These are phyloP conservation scores for Hura crepitans DNA, from an alignment of 441 rosid species.

Conservation along the genomic window DNA sequence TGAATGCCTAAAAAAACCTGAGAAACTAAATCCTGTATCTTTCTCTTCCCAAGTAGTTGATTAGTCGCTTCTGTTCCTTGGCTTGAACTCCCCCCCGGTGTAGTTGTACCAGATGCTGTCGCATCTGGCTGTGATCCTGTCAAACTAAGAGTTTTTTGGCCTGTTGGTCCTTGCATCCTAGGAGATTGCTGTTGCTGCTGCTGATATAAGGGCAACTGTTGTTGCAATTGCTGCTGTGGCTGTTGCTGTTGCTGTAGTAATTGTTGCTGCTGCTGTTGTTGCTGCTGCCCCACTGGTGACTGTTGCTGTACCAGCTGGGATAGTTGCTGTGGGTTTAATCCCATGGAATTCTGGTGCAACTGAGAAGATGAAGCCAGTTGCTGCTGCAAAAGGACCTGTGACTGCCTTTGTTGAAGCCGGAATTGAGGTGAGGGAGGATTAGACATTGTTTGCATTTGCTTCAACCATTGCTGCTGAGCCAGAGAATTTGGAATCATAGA, in stretches of 20 bases:
- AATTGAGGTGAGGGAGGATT: conserved; percentile 68
- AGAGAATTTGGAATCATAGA: conserved; percentile 63
- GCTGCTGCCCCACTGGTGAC: conserved; percentile 51
- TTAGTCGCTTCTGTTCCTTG: conserved; percentile 95
- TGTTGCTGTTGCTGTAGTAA: no score
- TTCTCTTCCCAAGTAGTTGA: conserved; percentile 96
- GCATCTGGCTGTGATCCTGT: conserved; percentile 99
- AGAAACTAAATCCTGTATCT: conserved; percentile 91
- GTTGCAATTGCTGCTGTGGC: not conserved
- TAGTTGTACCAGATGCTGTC: conserved; percentile 89
- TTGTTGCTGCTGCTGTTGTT: not conserved
- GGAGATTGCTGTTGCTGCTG: conserved; percentile 51
- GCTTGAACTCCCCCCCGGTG: conserved; percentile 96
- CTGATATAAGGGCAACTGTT: conserved; percentile 28
- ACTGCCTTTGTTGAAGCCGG: conserved; percentile 47
- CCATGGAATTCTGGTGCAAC: conserved; percentile 73
- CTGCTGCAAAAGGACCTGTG: conserved; percentile 69
- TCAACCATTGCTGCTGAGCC: conserved; percentile 92
- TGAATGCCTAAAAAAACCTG: conserved; percentile 53
- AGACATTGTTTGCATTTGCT: conserved; percentile 71
- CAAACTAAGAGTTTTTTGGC: conserved; percentile 88
- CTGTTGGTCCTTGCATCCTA: conserved; percentile 54
- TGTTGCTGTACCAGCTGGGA: conserved; percentile 78
- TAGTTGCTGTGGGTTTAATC: conserved; percentile 70
- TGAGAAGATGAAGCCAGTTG: conserved; percentile 68